These are phyloP conservation scores for Paraconiothyrium sp. DNA, from an alignment of 2,329 filamentous ascomycete species.

Conservation along the genomic window DNA sequence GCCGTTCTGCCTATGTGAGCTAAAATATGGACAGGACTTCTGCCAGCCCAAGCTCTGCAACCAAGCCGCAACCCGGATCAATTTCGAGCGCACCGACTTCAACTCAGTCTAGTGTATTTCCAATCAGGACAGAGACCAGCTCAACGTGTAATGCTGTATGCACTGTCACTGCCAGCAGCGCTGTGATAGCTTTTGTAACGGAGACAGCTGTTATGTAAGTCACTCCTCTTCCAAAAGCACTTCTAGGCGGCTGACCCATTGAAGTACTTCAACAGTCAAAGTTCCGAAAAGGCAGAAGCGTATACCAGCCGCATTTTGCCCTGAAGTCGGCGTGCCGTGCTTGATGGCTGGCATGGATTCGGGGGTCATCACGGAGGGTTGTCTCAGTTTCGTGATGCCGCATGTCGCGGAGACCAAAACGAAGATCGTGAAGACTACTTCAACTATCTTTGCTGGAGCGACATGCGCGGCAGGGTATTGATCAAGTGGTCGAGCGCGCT, in stretches of 20 bases:
- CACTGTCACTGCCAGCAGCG: background rate
- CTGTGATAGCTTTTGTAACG: background rate
- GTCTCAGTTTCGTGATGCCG: constrained; percentile 1
- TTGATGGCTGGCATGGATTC: constrained; percentile 10
- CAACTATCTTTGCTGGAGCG: background rate
- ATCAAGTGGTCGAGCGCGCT: background rate
- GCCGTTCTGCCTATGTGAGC: background rate
- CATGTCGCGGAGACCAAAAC: background rate
- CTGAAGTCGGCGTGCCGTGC: constrained; percentile 7
- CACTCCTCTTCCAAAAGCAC: background rate
- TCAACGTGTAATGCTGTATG: background rate
- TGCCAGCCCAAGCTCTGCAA: background rate
- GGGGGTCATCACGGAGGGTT: constrained; percentile 2
- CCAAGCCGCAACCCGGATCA: background rate
- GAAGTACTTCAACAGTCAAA: background rate
- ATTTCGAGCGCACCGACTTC: background rate
- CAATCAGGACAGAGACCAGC: background rate
- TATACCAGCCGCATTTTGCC: constrained; percentile 6
- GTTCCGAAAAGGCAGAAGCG: background rate
- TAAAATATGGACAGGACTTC: background rate
- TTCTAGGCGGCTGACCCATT: background rate
- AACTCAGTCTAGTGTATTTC: background rate
- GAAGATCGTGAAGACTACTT: background rate
- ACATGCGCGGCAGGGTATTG: background rate
- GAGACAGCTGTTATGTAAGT: constrained; percentile 1